Evolutionary conservation across 208 protist species (phyloP), one percentile per base, ranked within the genome.

Genomic region (Endotrypanum monterogeii): DNA sequence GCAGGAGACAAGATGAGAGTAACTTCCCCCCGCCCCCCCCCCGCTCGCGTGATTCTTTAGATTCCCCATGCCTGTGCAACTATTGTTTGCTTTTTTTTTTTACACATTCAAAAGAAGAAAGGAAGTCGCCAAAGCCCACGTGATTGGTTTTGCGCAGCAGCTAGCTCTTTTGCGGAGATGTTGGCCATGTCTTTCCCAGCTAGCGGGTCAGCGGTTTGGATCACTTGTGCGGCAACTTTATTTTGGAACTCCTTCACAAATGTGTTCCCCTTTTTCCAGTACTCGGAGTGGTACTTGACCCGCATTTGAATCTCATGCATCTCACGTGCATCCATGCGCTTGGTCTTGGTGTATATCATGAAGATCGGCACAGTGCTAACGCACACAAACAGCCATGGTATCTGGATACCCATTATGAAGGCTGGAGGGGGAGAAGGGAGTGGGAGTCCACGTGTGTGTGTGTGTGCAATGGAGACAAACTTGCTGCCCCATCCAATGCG

Each of bases 251-350:
- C 48, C 18, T 67, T 62, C 25, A 82, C 78, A 73, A 95, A 92
- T 41, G 72, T 70, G 61, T 89, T 90, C 2, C 87, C 91, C n/a
- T 85, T 84, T 74, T 85, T 84, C 85, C 91, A 90, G 71, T 88
- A 95, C 76, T 92, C 87, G 67, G 86, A 78, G 79, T 88, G 82
- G 70, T 95, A 93, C 70, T 93, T 93, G 60, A 93, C 71, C 23
- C 87, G 87, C 91, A 95, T 95, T 52, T 93, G 89, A 30, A 95
- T 85, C 67, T 92, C 89, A 61, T 95, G 91, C 71, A 76, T 91
- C 79, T 95, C 88, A 16, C 83, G 80, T 37, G 85, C 89, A 63
- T 95, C 89, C 80, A 95, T 95, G 28, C 91, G 88, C 65, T 82
- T 80, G 0, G 73, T 60, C 69, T 95, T 95, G 7, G 85, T 92